Base-by-base conservation (phyloP, 257 asterid genomes). In the Nicotiana tomentosiformis region DNA sequence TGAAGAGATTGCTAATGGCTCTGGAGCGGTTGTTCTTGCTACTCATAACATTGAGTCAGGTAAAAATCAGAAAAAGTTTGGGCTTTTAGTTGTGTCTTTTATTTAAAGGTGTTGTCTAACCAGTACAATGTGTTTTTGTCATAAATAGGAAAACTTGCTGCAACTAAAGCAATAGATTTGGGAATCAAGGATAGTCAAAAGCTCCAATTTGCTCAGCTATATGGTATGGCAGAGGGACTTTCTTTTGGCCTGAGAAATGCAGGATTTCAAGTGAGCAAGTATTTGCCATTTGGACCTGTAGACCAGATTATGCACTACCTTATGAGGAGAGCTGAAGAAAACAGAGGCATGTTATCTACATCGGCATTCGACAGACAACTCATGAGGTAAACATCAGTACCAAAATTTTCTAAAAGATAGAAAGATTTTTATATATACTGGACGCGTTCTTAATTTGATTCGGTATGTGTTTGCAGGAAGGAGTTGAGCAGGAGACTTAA, bases 281-380 rank as follows among this genome's bases (percentile, higher is more conserved):
- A 96, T 55, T 61, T 92, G 88, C 98, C 98, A 11, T 94, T 90
- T 80, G 99, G 99, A 14, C 98, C 97, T 0, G 92, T 96, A 0
- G 98, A 92, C 37, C 93, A 93, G 82, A 90, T 94, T 17, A 96
- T 94, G 84, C 98, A 98, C 0, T 96, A 96, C 84, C 97, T 96
- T 23, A 66, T 96, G 18, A 82, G 98, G 81, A 88, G 99, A 87
- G 99, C 98, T 7, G 99, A 96, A 80, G 99, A 96, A 85, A 96
- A 96, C 90, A 88, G 93, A 77, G 98, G 98, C 1, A 64, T 96
- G 11, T 74, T 96, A 18, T 84, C 97, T 53, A 81, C 95, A 29
- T 90, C 99, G 0, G 70, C 87, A 1, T 51, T 88, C 14, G 98
- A 96, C 81, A 86, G 94, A 23, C 53, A 15, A 7, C 91, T 93